phyloP scores from a whole-genome alignment of 148 eudicot genomes.

The Rhododendron molle region DNA sequence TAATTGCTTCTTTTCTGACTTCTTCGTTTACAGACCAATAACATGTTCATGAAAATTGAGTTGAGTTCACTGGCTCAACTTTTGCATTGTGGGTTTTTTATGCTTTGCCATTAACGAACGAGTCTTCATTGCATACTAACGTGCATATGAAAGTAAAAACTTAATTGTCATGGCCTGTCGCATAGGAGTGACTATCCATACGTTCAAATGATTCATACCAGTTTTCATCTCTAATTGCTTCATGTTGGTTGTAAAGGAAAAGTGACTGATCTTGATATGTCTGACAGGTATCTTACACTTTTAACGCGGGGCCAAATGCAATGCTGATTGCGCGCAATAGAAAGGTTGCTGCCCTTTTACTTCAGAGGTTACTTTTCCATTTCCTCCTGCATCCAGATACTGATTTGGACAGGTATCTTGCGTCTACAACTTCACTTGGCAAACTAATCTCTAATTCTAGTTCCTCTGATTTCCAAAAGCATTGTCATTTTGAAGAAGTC shows the following conservation, averaged over 20 bases:
- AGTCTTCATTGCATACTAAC: neutral
- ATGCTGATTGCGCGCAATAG: conserved; percentile 57
- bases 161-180: neutral
- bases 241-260: neutral
- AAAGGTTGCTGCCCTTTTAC: conserved; percentile 67
- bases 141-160: neutral
- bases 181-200: neutral
- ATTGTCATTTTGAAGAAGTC: neutral
- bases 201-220: neutral
- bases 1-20: neutral
- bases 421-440: neutral
- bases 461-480: neutral
- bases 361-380: conserved; percentile 67
- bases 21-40: neutral
- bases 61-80: neutral
- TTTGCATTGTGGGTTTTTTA: neutral
- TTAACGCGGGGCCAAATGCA: conserved; percentile 75
- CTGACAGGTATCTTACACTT: conserved; percentile 88
- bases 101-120: neutral
- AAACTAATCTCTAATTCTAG: neutral
- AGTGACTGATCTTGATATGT: neutral
- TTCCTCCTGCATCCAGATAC: conserved; percentile 68
- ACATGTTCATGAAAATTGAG: neutral
- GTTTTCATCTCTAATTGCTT: neutral
- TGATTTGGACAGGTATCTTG: conserved; percentile 65